A percentile compares a stretch with the other conserved stretches of the same genome.
These are phyloP conservation scores for Aleurites moluccanus DNA, from an alignment of 441 rosid genomes.

Conservation along the genomic window DNA sequence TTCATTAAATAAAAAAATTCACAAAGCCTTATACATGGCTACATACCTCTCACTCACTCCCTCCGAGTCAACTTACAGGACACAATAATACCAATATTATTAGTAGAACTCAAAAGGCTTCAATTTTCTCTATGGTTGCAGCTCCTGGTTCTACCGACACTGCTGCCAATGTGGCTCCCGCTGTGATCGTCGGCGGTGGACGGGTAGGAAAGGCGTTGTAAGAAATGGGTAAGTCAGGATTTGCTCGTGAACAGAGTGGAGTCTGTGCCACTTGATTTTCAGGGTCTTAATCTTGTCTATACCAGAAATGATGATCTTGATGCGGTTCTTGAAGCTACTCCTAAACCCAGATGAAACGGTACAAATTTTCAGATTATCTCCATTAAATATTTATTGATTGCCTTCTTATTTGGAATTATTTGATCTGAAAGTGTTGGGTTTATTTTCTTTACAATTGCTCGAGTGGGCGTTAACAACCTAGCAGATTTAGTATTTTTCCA, in stretches of 20 bases:
- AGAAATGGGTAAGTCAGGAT: conserved; percentile 79
- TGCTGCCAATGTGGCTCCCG: conserved; percentile 61
- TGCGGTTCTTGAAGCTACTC: conserved; percentile 78
- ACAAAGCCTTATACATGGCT: too few relatives aligned
- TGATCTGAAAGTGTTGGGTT: not conserved
- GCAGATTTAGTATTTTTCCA: too few relatives aligned
- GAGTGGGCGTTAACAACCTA: too few relatives aligned
- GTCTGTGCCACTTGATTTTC: conserved; percentile 72
- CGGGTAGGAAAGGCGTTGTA: conserved; percentile 83
- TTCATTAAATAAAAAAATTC: too few relatives aligned
- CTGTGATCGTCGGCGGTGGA: conserved; percentile 91
- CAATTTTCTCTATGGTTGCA: conserved; percentile 41
- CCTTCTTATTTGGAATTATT: not conserved
- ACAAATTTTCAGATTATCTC: not conserved
- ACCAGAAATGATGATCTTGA: conserved; percentile 94
- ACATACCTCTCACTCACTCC: too few relatives aligned
- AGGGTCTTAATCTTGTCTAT: conserved; percentile 88
- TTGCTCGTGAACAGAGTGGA: conserved; percentile 86
- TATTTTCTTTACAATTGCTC: conserved; percentile 6
- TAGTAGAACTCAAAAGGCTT: conserved; percentile 23
- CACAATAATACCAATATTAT: conserved; percentile 19
- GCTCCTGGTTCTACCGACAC: conserved; percentile 26
- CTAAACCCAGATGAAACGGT: conserved; percentile 87
- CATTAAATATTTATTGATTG: too few relatives aligned
- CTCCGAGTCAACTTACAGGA: too few relatives aligned